These are phyloP conservation scores for Helianthus annuus DNA, from an alignment of 129 eudicot genomes.

Conservation along the genomic window DNA sequence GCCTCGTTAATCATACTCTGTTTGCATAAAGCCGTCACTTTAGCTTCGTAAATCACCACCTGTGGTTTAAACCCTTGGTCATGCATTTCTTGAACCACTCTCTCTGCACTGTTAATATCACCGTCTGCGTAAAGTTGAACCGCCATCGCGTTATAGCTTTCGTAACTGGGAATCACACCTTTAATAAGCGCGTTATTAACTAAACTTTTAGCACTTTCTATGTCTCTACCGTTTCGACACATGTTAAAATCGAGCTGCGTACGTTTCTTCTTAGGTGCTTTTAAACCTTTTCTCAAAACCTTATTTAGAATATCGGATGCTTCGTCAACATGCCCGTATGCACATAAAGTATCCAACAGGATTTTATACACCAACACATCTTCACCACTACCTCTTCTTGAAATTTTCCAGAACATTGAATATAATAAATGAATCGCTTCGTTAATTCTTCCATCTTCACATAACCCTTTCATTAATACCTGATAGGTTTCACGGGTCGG, in stretches of 20 bases:
- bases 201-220: constrained; percentile 48
- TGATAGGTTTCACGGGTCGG: constrained; percentile 75
- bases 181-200: constrained; percentile 69
- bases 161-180: constrained; percentile 73
- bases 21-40: constrained; percentile 63
- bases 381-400: constrained; percentile 84
- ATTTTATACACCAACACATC: constrained; percentile 77
- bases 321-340: constrained; percentile 61
- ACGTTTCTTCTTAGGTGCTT: constrained; percentile 58
- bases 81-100: constrained; percentile 71
- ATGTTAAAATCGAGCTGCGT: constrained; percentile 56
- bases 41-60: constrained; percentile 62
- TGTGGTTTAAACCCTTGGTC: constrained; percentile 58
- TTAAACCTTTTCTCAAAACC: constrained; percentile 79
- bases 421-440: constrained; percentile 88
- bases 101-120: constrained; percentile 49
- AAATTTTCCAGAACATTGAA: constrained; percentile 86
- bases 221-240: constrained; percentile 41
- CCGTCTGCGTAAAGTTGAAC: constrained; percentile 63
- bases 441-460: constrained; percentile 70
- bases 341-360: constrained; percentile 73
- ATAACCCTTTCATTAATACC: constrained; percentile 81
- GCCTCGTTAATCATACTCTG: constrained; percentile 55
- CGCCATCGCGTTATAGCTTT: constrained; percentile 67
- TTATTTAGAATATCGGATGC: constrained; percentile 75